Conservation (phyloP, 2,329 filamentous ascomycete species). For the Colletotrichum ledebouriae region DNA sequence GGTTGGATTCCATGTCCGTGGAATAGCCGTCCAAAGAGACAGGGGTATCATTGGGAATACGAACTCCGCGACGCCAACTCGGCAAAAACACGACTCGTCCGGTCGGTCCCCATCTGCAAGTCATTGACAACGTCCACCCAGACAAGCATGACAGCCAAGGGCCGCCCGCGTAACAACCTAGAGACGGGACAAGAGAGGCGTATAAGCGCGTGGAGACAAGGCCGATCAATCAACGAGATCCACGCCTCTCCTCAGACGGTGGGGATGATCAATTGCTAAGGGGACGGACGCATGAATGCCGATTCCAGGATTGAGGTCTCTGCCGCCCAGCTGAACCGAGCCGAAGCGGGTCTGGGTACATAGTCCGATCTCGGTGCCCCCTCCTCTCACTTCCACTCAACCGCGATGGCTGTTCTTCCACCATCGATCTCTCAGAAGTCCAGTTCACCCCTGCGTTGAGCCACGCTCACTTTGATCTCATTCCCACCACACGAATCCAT, state of each 20-base stretch:
- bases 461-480: not conserved
- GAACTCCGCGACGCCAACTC: no score
- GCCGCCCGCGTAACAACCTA: no score
- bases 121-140: no score
- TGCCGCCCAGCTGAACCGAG: not conserved
- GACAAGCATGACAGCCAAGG: no score
- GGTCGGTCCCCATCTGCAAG: no score
- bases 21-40: no score
- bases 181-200: not conserved
- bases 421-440: not conserved
- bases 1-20: no score
- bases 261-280: not conserved
- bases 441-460: not conserved
- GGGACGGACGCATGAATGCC: not conserved
- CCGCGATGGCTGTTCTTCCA: not conserved
- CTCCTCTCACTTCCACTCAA: not conserved
- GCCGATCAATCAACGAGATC: not conserved
- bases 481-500: not conserved
- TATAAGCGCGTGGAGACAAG: not conserved
- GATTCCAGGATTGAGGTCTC: not conserved
- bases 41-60: no score
- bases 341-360: slow-evolving; percentile 4
- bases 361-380: not conserved
- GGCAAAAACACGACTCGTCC: no score
- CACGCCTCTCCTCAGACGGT: not conserved